Evolutionary conservation across 2,329 filamentous ascomycete genomes (phyloP).

Genomic region (Alternaria incomplexa): DNA sequence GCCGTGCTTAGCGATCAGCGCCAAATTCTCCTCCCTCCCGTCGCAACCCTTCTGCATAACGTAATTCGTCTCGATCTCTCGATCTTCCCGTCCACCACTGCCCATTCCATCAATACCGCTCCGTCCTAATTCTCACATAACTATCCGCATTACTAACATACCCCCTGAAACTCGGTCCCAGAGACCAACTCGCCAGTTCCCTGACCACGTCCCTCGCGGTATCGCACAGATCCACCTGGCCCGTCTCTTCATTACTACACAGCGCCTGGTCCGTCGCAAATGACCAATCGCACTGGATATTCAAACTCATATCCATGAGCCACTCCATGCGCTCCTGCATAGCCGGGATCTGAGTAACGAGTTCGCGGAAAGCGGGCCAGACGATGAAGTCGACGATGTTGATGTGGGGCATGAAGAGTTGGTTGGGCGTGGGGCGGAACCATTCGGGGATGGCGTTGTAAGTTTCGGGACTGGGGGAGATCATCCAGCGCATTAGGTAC

Average conservation of each 20-base stretch:
- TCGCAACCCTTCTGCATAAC: neutral
- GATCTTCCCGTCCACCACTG: neutral
- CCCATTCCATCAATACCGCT: conserved; percentile 10
- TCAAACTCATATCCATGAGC: conserved; percentile 29
- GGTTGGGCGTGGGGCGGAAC: conserved; percentile 34
- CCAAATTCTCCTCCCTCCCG: too few species aligned
- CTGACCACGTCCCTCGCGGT: conserved; percentile 18
- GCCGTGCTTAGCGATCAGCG: neutral
- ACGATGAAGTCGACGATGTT: conserved; percentile 27
- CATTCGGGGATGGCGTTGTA: conserved; percentile 32
- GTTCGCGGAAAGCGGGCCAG: conserved; percentile 35
- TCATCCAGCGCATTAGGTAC: conserved; percentile 35
- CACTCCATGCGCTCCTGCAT: conserved; percentile 36
- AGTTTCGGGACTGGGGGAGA: conserved; percentile 29
- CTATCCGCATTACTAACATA: conserved; percentile 34
- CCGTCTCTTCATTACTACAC: conserved; percentile 14
- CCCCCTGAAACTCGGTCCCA: conserved; percentile 29
- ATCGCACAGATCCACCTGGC: conserved; percentile 21
- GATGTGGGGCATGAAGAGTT: conserved; percentile 36
- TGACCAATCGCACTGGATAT: conserved; percentile 25
- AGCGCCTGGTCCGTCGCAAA: conserved; percentile 18
- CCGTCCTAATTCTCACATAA: conserved; percentile 29
- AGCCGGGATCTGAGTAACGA: conserved; percentile 28
- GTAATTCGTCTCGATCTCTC: neutral
- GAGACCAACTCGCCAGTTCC: conserved; percentile 25